These are phyloP conservation scores for Colletotrichum sp. DNA, from an alignment of 2,329 filamentous ascomycete species.

Conservation along the genomic window DNA sequence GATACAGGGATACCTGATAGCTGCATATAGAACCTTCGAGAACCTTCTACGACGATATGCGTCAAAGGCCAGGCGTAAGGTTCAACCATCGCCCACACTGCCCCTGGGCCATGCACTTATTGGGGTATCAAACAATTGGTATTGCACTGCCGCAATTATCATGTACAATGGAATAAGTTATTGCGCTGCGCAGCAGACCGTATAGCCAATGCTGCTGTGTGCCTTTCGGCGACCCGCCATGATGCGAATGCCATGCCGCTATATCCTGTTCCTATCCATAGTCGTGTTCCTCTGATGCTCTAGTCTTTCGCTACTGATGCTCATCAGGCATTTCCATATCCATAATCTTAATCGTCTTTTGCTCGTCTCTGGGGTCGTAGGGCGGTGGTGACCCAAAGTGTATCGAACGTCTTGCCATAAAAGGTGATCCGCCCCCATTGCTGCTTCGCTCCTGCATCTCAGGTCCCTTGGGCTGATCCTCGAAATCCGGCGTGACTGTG, in stretches of 20 bases:
- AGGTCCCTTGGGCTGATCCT: conserved; percentile 32
- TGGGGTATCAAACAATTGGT: conserved; percentile 14
- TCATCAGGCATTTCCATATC: conserved; percentile 42
- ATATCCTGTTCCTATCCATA: neutral
- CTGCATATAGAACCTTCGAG: conserved; percentile 32
- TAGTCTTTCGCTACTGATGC: conserved; percentile 18
- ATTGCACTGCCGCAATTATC: neutral
- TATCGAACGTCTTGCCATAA: conserved; percentile 26
- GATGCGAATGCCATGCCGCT: neutral
- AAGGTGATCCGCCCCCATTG: conserved; percentile 24
- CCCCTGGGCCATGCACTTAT: neutral
- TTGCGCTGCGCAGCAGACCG: neutral
- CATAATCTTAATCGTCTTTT: conserved; percentile 32
- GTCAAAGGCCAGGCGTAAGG: neutral
- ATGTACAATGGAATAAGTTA: neutral
- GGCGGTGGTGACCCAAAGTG: neutral
- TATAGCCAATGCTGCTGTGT: neutral
- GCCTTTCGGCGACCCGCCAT: neutral
- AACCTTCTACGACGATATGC: conserved; percentile 30
- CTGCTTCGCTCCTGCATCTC: conserved; percentile 50
- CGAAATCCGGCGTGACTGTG: conserved; percentile 20
- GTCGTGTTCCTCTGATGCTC: neutral
- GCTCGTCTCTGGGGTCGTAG: conserved; percentile 21
- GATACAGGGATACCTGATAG: neutral
- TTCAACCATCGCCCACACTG: neutral